These are phyloP conservation scores for Solanum appendiculatum DNA, from an alignment of 257 asterid genomes.

Conservation along the genomic window DNA sequence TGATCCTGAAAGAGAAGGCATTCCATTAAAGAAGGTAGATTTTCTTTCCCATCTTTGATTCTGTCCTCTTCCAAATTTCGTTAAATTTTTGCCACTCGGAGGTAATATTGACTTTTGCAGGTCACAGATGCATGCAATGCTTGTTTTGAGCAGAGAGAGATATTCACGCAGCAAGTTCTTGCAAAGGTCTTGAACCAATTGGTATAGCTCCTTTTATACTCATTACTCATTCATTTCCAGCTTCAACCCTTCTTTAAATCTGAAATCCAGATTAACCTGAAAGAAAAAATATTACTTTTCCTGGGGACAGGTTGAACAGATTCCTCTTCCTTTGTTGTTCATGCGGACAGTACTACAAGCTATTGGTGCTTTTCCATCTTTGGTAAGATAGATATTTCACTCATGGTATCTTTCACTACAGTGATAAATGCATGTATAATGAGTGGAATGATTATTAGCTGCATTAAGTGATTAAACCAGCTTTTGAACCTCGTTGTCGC, in stretches of 20 bases:
- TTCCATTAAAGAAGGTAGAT: constrained; percentile 85
- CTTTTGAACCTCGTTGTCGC: neutral
- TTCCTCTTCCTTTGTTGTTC: constrained; percentile 87
- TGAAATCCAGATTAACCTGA: neutral
- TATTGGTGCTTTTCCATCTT: constrained; percentile 84
- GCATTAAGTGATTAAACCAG: neutral
- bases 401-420: neutral
- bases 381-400: constrained; percentile 41
- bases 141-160: constrained; percentile 84
- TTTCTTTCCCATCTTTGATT: neutral
- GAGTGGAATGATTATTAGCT: neutral
- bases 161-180: constrained; percentile 85
- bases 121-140: constrained; percentile 97
- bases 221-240: neutral
- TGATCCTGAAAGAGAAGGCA: constrained; percentile 84
- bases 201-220: constrained; percentile 37
- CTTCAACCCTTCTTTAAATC: neutral
- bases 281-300: neutral
- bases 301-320: constrained; percentile 90
- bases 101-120: constrained; percentile 34
- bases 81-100: constrained; percentile 8
- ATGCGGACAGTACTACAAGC: constrained; percentile 99
- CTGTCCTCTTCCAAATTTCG: neutral
- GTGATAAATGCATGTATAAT: neutral
- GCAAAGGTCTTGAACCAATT: constrained; percentile 95